A percentile compares a stretch with the other conserved stretches of the same genome.
Conservation (phyloP, 1,139 yeast species). For the Debaryomycetaceae sp. region DNA sequence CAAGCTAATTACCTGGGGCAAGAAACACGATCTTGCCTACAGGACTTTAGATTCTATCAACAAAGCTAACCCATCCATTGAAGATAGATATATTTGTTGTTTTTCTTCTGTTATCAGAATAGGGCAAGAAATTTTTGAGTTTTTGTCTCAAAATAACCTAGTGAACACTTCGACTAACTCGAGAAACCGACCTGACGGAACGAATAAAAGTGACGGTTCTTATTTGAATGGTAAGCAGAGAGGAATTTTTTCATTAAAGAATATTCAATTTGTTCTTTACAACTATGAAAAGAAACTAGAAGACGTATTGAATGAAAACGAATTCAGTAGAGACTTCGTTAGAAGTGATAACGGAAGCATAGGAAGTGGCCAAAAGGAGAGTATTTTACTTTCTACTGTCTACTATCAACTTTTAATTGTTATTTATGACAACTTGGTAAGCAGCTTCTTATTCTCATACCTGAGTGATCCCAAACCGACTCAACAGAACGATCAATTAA, state of each 20-base stretch:
- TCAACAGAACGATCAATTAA: conserved; percentile 3
- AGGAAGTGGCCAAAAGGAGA: conserved; percentile 22
- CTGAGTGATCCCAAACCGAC: no score
- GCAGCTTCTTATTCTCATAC: conserved; percentile 18
- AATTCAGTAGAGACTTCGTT: conserved; percentile 17
- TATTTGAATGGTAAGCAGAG: background rate
- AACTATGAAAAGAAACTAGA: conserved; percentile 22
- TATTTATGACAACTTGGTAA: conserved; percentile 46
- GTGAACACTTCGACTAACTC: background rate
- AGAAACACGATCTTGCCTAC: conserved; percentile 38
- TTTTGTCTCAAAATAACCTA: conserved; percentile 9
- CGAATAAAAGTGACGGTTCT: background rate
- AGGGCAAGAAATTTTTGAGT: conserved; percentile 45
- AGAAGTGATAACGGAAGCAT: background rate
- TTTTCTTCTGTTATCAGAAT: conserved; percentile 36
- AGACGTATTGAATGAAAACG: conserved; percentile 23
- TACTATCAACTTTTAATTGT: conserved; percentile 48
- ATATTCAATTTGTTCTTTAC: conserved; percentile 6
- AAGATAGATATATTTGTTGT: conserved; percentile 37
- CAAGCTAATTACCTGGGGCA: conserved; percentile 45
- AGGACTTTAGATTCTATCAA: conserved; percentile 26
- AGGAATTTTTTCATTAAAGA: background rate
- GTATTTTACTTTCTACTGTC: conserved; percentile 31
- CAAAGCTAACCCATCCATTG: conserved; percentile 18
- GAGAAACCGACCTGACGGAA: background rate